Evolutionary conservation across 192 early-diverging fungal genomes (phyloP).

Genomic region (Gryganskiella cystojenkinii): DNA sequence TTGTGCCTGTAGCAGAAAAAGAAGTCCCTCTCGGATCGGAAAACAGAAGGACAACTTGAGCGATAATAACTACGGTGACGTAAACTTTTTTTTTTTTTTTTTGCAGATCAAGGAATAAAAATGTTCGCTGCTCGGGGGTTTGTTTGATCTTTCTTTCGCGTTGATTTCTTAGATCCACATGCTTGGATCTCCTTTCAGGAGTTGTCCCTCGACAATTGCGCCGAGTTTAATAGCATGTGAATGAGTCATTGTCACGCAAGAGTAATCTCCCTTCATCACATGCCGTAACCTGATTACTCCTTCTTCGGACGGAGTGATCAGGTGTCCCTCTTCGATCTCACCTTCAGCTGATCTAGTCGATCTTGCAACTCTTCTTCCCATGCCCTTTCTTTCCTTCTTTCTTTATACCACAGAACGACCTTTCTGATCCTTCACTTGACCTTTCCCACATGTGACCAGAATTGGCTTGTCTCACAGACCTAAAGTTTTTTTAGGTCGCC

Average conservation of each 20-base stretch:
- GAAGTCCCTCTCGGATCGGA: too few species aligned
- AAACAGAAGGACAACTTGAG: too few species aligned
- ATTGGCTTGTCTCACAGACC: constrained; percentile 7
- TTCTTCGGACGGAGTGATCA: not conserved
- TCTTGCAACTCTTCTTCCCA: constrained; percentile 17
- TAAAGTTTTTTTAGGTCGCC: constrained; percentile 36
- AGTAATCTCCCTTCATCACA: constrained; percentile 47
- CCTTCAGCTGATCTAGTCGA: constrained; percentile 27
- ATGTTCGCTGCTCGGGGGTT: not conserved
- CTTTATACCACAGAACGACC: not conserved
- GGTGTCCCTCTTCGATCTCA: constrained; percentile 46
- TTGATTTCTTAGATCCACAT: constrained; percentile 51
- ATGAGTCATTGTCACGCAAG: constrained; percentile 55
- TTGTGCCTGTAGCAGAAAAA: too few species aligned
- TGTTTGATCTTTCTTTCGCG: constrained; percentile 41
- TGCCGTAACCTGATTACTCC: constrained; percentile 17
- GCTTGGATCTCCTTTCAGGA: constrained; percentile 8
- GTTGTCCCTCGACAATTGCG: constrained; percentile 46
- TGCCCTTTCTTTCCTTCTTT: not conserved
- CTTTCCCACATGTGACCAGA: not conserved
- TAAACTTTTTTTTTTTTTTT: too few species aligned
- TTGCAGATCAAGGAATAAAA: too few species aligned
- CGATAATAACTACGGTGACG: too few species aligned
- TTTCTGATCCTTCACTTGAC: not conserved
- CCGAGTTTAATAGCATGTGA: constrained; percentile 52